These are phyloP conservation scores for Xenosphaeropsis pyriputrescens DNA, from an alignment of 2,329 filamentous ascomycete species.

Conservation along the genomic window DNA sequence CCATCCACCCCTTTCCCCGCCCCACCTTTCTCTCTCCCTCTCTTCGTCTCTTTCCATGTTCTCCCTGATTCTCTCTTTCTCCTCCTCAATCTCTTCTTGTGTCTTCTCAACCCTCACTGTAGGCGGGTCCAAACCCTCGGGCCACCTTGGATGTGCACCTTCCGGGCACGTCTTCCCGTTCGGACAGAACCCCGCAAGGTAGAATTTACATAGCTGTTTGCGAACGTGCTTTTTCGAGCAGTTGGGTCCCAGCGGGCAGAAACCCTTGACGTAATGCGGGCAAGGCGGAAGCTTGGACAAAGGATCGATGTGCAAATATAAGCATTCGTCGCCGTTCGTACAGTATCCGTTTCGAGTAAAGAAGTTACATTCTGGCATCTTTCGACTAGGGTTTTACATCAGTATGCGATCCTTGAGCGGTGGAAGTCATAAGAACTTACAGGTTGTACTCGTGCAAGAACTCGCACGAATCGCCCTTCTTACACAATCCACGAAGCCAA, in stretches of 20 bases:
- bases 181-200: conserved; percentile 88
- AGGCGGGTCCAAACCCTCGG: conserved; percentile 57
- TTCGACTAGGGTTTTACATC: conserved; percentile 30
- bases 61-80: conserved; percentile 39
- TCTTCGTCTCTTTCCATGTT: conserved; percentile 35
- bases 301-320: conserved; percentile 83
- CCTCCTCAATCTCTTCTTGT: conserved; percentile 36
- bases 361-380: conserved; percentile 98
- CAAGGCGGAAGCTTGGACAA: conserved; percentile 66
- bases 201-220: conserved; percentile 67
- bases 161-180: conserved; percentile 65
- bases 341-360: conserved; percentile 90
- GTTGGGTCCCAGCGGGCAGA: conserved; percentile 77
- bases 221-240: conserved; percentile 86
- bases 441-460: conserved; percentile 98
- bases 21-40: conserved; percentile 5
- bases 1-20: conserved; percentile 19
- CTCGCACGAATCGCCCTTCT: conserved; percentile 93
- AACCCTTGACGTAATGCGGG: conserved; percentile 86
- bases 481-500: conserved; percentile 93
- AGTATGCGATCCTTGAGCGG: neutral
- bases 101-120: conserved; percentile 52
- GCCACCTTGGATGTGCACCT: conserved; percentile 72
- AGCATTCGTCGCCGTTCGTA: conserved; percentile 90
- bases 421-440: conserved; percentile 5